Percentiles rank a stretch among this genome's conserved stretches.
These are phyloP conservation scores for Cryphonectria carpinicola DNA, from an alignment of 2,329 filamentous ascomycete species.

Conservation along the genomic window DNA sequence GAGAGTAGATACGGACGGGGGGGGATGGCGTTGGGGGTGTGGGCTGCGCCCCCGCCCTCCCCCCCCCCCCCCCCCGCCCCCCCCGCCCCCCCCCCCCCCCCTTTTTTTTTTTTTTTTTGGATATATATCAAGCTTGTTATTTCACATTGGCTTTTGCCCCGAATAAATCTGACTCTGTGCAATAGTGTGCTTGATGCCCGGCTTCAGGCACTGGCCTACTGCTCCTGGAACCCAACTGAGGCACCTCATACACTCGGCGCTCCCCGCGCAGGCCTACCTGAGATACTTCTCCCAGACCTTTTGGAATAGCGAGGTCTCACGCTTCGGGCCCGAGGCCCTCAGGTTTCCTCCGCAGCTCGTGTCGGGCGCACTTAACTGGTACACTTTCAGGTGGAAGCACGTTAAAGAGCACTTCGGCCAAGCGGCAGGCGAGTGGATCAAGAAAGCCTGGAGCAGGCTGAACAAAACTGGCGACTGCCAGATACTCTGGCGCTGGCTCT, in stretches of 20 bases:
- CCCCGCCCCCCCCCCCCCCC: too few relatives aligned
- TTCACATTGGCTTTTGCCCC: background rate
- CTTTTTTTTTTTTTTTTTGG: too few relatives aligned
- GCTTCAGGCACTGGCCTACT: background rate
- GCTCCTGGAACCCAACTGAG: background rate
- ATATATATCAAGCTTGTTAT: background rate
- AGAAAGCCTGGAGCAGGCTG: background rate
- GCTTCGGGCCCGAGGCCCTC: constrained; percentile 17
- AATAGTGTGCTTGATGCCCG: background rate
- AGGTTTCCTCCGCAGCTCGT: constrained; percentile 4
- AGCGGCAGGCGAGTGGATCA: constrained; percentile 12
- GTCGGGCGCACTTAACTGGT: background rate
- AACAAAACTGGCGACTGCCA: background rate
- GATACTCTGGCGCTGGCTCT: constrained; percentile 22
- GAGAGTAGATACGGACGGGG: too few relatives aligned
- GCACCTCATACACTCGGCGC: background rate
- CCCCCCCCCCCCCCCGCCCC: too few relatives aligned
- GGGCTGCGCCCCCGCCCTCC: too few relatives aligned
- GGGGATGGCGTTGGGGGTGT: too few relatives aligned
- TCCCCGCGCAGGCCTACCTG: constrained; percentile 2
- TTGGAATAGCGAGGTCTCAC: constrained; percentile 16
- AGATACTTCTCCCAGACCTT: constrained; percentile 21
- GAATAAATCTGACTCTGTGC: background rate
- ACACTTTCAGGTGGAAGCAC: constrained; percentile 2
- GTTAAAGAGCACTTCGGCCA: constrained; percentile 3